phyloP scores from a whole-genome alignment of 768 basidiomycete genomes.

The Candolleomyces efflorescens region DNA sequence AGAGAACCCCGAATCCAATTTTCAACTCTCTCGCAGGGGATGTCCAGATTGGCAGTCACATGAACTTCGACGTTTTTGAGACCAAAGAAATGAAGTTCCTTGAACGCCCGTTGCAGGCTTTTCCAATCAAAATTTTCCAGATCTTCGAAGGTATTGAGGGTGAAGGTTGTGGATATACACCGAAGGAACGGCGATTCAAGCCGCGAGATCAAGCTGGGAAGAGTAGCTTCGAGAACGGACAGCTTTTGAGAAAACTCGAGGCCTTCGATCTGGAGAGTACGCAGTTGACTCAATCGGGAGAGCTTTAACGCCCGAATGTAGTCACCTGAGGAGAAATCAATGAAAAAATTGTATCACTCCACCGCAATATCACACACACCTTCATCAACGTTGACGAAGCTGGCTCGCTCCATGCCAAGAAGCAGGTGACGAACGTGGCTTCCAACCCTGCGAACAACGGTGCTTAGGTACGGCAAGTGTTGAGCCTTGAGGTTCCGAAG shows the following conservation, averaged over 20 bases:
- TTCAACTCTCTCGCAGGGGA: too few species aligned
- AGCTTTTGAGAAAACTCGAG: slow-evolving; percentile 8
- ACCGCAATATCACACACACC: slow-evolving; percentile 2
- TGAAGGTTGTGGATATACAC: slow-evolving; percentile 13
- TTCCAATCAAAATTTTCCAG: slow-evolving; percentile 14
- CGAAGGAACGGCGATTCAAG: slow-evolving; percentile 24
- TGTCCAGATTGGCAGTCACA: too few species aligned
- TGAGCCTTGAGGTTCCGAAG: slow-evolving; percentile 14
- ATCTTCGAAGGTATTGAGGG: background rate
- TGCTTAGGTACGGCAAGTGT: slow-evolving; percentile 15
- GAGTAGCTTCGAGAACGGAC: slow-evolving; percentile 9
- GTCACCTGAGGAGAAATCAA: slow-evolving; percentile 9
- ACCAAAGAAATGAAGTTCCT: slow-evolving; percentile 20
- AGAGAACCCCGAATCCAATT: too few species aligned
- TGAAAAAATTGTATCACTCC: background rate
- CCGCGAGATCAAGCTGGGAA: slow-evolving; percentile 15
- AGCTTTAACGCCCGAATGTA: slow-evolving; percentile 15
- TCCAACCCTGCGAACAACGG: slow-evolving; percentile 10
- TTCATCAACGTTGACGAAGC: slow-evolving; percentile 1
- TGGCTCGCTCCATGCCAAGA: slow-evolving; percentile 12
- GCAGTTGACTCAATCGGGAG: slow-evolving; percentile 16
- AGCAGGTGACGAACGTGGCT: slow-evolving; percentile 14
- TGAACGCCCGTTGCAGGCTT: slow-evolving; percentile 16
- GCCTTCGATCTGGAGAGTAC: slow-evolving; percentile 16
- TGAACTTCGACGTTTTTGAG: slow-evolving; percentile 13